A percentile compares a stretch with the other conserved stretches of the same genome.
phyloP scores from a whole-genome alignment of 345 rosid genomes.

The Arabidopsis arenosa region DNA sequence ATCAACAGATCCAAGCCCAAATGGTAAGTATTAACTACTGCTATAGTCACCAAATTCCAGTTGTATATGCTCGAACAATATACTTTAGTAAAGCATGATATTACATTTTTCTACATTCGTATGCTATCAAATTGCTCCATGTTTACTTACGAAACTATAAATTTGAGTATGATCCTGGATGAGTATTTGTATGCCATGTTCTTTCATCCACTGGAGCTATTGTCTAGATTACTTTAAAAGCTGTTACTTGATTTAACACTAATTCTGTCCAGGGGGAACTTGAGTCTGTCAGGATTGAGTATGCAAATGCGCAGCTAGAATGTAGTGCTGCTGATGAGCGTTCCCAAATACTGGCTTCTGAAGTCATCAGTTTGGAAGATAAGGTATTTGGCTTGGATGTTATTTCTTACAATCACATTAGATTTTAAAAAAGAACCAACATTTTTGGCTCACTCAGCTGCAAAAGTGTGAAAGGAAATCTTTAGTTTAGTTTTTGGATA shows the following conservation, averaged over 20 bases:
- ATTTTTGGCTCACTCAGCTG: constrained; percentile 20
- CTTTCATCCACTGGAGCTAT: constrained; percentile 4
- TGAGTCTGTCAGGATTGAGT: constrained; percentile 76
- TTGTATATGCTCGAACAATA: constrained; percentile 17
- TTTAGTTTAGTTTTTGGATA: constrained; percentile 6
- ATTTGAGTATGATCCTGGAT: constrained; percentile 20
- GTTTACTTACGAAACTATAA: background rate
- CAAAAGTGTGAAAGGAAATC: constrained; percentile 14
- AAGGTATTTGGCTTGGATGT: constrained; percentile 64
- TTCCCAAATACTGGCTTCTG: constrained; percentile 88
- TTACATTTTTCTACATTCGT: constrained; percentile 10
- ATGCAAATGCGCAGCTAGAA: constrained; percentile 76
- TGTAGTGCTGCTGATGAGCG: constrained; percentile 95
- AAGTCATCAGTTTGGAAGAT: constrained; percentile 98
- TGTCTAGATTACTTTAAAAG: constrained; percentile 19
- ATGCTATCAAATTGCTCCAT: constrained; percentile 11
- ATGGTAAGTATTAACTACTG: constrained; percentile 58
- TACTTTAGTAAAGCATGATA: constrained; percentile 22
- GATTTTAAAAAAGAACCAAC: background rate
- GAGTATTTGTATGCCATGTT: constrained; percentile 25
- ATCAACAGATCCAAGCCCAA: constrained; percentile 77
- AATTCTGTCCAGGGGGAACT: constrained; percentile 72
- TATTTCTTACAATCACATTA: constrained; percentile 1
- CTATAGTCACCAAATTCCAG: constrained; percentile 10
- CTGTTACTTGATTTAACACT: constrained; percentile 18